Evolutionary conservation across 371 early-diverging fungal genomes (phyloP), one percentile per base, ranked within the genome.

Genomic region (Enterospora canceri): DNA sequence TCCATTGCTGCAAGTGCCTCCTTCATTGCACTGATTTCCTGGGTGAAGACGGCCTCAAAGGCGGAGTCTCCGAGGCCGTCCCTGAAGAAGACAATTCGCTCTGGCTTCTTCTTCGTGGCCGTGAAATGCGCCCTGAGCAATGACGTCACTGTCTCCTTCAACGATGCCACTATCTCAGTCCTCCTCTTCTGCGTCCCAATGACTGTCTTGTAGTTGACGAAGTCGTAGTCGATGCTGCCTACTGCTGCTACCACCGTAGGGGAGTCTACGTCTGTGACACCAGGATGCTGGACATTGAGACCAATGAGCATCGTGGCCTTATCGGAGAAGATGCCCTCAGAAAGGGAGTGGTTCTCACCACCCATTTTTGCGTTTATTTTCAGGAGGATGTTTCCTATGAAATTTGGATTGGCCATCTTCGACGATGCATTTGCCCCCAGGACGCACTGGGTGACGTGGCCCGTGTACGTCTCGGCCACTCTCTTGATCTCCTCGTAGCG

Each of bases 401-500:
- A 93, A 65, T 68, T 30, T 1, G 86, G 86, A 48, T 83, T 69
- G 64, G 83, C 84, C 34, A 84, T 78, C 34, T 82, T 82, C 60
- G 73, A 70, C 60, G 73, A 70, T 21, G 85, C 71, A 75, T 94
- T 87, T 79, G 85, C 87, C 1, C 82, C 80, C 63, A 87, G 85
- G 54, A 94, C 80, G 78, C 94, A 94, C 80, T 94, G 94, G 0
- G 93, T 88, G 0, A 87, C 84, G 31, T 91, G 80, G 34, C 91
- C 90, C 60, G 89, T 82, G 1, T 51, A 28, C 0, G 91, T 91
- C 77, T 96, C 94, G 30, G 88, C 84, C 29, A 88, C 84, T 30
- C 90, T 84, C 83, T 96, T 96, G 72, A 94, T 87, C 68, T 89
- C 89, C 59, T 88, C 88, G 79, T 96, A 96, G 16, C 65, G 29